A percentile compares a stretch with the other conserved stretches of the same genome.
Conservation (phyloP, 2,329 filamentous ascomycete species). For the Colletotrichum sp. region DNA sequence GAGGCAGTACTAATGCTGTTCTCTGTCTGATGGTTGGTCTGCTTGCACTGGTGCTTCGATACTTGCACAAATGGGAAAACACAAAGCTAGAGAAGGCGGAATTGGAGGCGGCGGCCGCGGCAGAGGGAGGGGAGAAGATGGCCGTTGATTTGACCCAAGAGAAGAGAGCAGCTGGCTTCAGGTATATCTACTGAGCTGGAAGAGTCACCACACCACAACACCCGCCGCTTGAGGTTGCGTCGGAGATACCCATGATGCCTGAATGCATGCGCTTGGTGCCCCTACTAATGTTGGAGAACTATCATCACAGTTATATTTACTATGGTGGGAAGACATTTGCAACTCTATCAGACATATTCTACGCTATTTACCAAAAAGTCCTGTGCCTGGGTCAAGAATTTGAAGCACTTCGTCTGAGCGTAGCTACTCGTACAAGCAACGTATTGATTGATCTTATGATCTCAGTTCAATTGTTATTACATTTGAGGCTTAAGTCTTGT, state of each 20-base stretch:
- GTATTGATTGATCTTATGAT: background rate
- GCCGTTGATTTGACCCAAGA: background rate
- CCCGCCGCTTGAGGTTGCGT: background rate
- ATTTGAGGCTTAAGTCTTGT: background rate
- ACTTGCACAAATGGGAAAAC: slow-evolving; percentile 65
- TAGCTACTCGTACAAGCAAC: background rate
- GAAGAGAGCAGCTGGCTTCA: slow-evolving; percentile 29
- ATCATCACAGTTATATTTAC: background rate
- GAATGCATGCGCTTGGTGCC: background rate
- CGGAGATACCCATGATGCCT: background rate
- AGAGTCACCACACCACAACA: too few species aligned
- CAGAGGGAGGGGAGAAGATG: slow-evolving; percentile 11
- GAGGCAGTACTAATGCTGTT: slow-evolving; percentile 64
- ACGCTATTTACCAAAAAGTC: background rate
- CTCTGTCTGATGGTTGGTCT: slow-evolving; percentile 66
- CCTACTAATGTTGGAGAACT: background rate
- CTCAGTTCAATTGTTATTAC: background rate
- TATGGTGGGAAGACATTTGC: background rate
- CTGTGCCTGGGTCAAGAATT: background rate
- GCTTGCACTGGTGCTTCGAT: slow-evolving; percentile 57
- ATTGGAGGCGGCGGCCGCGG: slow-evolving; percentile 26
- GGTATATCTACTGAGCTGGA: slow-evolving; percentile 32
- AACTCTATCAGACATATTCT: background rate
- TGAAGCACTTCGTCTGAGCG: background rate
- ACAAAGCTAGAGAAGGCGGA: slow-evolving; percentile 57